Base-by-base conservation (phyloP, 2,329 filamentous ascomycete species). In the Ceratocystis harringtonii region DNA sequence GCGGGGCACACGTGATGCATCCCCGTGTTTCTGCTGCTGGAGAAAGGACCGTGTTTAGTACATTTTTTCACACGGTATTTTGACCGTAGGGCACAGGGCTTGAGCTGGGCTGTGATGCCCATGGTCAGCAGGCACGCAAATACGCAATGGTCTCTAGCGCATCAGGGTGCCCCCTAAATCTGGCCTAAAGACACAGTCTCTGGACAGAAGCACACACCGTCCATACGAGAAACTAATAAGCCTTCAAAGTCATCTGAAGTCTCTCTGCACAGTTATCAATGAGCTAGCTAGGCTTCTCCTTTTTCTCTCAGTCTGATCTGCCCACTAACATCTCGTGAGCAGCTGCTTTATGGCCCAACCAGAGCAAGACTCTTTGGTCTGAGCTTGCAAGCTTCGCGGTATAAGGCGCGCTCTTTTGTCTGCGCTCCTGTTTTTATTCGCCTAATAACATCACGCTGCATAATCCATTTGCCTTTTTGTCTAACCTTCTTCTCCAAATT, bases 1-100 rank as follows among this genome's bases (percentile, higher is more conserved):
- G 44, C 61, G 61, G 61, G 61, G 61, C 61, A 25, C 61, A 63
- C 61, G 61, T 63, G 61, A 63, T 36, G 45, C 52, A 25, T 41
- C 10, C 36, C 36, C 36, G 36, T 41, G 36, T 57, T 57, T 57
- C 22, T 32, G 2, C 28, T 28, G 12, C 25, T 57, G 25, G 28
- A 28, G 22, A 17, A n/a, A 17, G 25, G 6, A n/a, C 52, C 4
- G 52, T 57, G 17, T 55, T 25, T n/a, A 17, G 25, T 7, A 5
- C 12, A 19, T 1, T 6, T 7, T 5, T n/a, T 28, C 10, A 17
- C 2, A 57, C 52, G 5, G 52, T 57, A 57, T 57, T 57, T 57
- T 57, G 52, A 30, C 52, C 52, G 6, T 12, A 17, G 22, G 22
- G 28, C 22, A 57, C 52, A 57, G 52, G 52, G 52, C 22, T 28